Percentiles rank a stretch among this genome's conserved stretches.
Conservation (phyloP, 352 stramenopile genomes). For the Thalassiosira pacifica region DNA sequence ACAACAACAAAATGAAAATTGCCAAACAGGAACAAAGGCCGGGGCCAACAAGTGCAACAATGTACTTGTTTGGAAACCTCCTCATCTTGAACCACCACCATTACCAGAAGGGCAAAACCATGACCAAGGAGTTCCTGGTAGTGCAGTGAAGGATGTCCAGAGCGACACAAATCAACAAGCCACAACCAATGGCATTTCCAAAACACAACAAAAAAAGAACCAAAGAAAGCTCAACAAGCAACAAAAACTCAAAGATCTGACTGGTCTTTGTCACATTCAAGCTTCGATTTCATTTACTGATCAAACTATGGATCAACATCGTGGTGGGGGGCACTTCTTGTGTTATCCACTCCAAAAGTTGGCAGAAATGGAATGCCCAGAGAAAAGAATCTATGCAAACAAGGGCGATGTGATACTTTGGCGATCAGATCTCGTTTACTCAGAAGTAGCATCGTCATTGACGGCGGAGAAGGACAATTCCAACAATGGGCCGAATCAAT, state of each 20-base stretch:
- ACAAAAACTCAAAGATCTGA: slow-evolving; percentile 50
- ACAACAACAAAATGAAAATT: neutral
- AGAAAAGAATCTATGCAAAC: slow-evolving; percentile 59
- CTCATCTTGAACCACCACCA: slow-evolving; percentile 20
- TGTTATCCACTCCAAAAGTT: slow-evolving; percentile 58
- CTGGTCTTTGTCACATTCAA: slow-evolving; percentile 64
- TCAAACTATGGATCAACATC: slow-evolving; percentile 59
- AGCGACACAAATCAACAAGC: slow-evolving; percentile 1
- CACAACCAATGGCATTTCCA: slow-evolving; percentile 10
- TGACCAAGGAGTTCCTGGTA: slow-evolving; percentile 39
- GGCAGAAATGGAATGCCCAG: slow-evolving; percentile 36
- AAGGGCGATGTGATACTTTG: slow-evolving; percentile 76
- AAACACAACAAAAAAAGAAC: slow-evolving; percentile 40
- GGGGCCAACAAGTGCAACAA: slow-evolving; percentile 8
- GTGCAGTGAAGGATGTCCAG: neutral
- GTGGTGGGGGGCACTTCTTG: slow-evolving; percentile 58
- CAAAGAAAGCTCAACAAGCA: slow-evolving; percentile 49
- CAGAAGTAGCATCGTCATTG: slow-evolving; percentile 48
- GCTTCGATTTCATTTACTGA: slow-evolving; percentile 63
- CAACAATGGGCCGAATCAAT: slow-evolving; percentile 34
- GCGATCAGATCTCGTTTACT: slow-evolving; percentile 69
- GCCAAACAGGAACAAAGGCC: too few species aligned
- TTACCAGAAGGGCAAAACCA: slow-evolving; percentile 55
- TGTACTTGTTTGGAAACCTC: slow-evolving; percentile 48
- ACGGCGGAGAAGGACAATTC: neutral